These are phyloP conservation scores for Phytophthora cactorum DNA, from an alignment of 352 stramenopile species.

Conservation along the genomic window DNA sequence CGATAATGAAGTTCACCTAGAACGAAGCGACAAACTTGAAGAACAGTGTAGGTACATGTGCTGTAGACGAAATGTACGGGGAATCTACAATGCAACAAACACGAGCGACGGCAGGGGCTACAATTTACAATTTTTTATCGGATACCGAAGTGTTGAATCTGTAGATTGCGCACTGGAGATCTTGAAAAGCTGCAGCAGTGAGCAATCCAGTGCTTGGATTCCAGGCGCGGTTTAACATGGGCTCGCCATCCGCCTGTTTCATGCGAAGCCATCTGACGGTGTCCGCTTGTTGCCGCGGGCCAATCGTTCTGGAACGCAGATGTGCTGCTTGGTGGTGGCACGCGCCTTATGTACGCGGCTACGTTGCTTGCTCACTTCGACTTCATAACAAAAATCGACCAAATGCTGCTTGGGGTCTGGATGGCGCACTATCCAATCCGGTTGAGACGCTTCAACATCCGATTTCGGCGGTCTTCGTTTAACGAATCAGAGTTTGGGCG, in stretches of 20 bases:
- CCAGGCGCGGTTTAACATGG: too few relatives aligned
- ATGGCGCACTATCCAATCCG: constrained; percentile 7
- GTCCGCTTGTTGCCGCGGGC: constrained; percentile 23
- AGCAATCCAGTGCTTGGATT: too few relatives aligned
- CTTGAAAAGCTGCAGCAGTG: too few relatives aligned
- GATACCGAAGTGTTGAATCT: too few relatives aligned
- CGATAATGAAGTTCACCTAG: too few relatives aligned
- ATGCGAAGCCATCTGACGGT: constrained; percentile 14
- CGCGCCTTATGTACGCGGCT: constrained; percentile 13
- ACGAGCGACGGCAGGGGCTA: too few relatives aligned
- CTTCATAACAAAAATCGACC: not conserved
- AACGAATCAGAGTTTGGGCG: constrained; percentile 15
- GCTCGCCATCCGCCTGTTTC: constrained; percentile 10
- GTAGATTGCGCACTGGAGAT: too few relatives aligned
- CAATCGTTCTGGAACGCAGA: constrained; percentile 28
- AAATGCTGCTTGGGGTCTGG: constrained; percentile 5
- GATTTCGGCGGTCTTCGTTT: constrained; percentile 36
- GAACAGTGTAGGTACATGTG: too few relatives aligned
- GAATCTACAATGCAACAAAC: too few relatives aligned
- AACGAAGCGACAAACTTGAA: too few relatives aligned
- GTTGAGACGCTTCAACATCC: constrained; percentile 29
- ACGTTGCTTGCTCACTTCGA: constrained; percentile 29
- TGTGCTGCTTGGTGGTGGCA: constrained; percentile 30
- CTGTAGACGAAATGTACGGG: too few relatives aligned
- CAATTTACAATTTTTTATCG: too few relatives aligned